phyloP scores from a whole-genome alignment of 2,329 filamentous ascomycete species.

The Beauveria caledonica region DNA sequence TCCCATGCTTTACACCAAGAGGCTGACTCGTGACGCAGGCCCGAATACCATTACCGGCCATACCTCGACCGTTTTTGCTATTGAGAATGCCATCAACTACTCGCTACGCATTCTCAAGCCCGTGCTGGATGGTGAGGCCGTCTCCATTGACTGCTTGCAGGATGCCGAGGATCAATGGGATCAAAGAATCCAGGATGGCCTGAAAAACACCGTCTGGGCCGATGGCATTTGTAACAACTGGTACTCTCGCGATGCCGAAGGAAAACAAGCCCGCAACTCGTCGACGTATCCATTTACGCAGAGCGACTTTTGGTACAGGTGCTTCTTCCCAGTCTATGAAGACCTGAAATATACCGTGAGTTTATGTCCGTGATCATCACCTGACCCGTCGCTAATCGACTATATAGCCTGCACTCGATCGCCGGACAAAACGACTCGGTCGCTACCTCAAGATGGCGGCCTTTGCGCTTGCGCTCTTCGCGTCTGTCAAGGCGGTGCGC shows the following conservation, averaged over 20 bases:
- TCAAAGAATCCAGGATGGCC: conserved; percentile 22
- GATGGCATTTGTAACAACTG: conserved; percentile 28
- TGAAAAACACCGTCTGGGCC: conserved; percentile 27
- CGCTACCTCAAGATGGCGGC: conserved; percentile 1
- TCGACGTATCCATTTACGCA: conserved; percentile 30
- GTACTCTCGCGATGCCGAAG: conserved; percentile 24
- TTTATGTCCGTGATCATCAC: neutral
- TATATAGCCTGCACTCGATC: neutral
- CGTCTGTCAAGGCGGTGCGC: conserved; percentile 3
- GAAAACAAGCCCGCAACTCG: conserved; percentile 24
- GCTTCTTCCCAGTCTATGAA: conserved; percentile 26
- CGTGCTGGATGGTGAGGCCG: conserved; percentile 25
- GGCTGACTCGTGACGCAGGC: conserved; percentile 21
- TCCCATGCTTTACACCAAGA: neutral
- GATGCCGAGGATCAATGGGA: conserved; percentile 28
- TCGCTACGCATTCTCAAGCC: conserved; percentile 50
- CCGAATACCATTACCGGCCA: conserved; percentile 58
- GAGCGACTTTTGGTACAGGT: conserved; percentile 26
- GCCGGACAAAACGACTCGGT: neutral
- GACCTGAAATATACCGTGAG: conserved; percentile 28
- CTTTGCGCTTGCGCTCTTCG: neutral
- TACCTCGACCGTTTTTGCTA: conserved; percentile 49
- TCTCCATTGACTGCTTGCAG: conserved; percentile 23
- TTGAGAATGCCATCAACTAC: conserved; percentile 54
- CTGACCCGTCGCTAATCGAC: neutral